Conservation (phyloP, 805 yeast genomes). For the Sungouiella thailandica region DNA sequence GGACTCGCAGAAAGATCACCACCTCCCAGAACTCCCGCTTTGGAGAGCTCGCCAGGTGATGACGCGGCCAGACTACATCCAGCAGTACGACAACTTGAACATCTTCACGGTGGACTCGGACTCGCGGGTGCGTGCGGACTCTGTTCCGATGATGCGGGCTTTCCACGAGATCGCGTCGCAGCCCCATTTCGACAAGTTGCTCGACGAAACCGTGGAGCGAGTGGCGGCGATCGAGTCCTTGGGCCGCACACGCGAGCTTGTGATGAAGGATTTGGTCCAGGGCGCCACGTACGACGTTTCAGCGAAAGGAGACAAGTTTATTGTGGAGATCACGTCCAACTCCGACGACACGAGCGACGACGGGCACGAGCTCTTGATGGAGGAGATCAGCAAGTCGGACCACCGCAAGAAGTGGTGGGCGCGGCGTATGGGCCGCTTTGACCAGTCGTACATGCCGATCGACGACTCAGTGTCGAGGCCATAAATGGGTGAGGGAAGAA, state of each 20-base stretch:
- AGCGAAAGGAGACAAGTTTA: conserved; percentile 9
- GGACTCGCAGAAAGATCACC: conserved; percentile 36
- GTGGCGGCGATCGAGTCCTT: conserved; percentile 73
- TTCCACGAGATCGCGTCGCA: conserved; percentile 70
- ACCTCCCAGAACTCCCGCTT: conserved; percentile 67
- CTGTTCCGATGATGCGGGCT: conserved; percentile 87
- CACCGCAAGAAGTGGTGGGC: conserved; percentile 41
- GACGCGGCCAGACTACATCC: conserved; percentile 81
- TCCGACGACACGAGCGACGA: conserved; percentile 18
- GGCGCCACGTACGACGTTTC: conserved; percentile 43
- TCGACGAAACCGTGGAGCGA: conserved; percentile 61
- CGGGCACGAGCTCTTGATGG: conserved; percentile 21
- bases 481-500: too few species aligned
- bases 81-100: conserved; percentile 63
- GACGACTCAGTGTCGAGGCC: too few species aligned
- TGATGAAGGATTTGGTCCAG: conserved; percentile 59
- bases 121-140: conserved; percentile 71
- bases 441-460: conserved; percentile 18
- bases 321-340: conserved; percentile 10
- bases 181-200: conserved; percentile 64
- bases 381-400: conserved; percentile 15
- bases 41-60: conserved; percentile 83
- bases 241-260: conserved; percentile 72
- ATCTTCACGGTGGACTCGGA: conserved; percentile 75
- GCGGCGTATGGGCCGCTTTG: conserved; percentile 36